Evolutionary conservation across 495 filamentous ascomycete species (phyloP).

Genomic region (Penicillium ochrochloron): DNA sequence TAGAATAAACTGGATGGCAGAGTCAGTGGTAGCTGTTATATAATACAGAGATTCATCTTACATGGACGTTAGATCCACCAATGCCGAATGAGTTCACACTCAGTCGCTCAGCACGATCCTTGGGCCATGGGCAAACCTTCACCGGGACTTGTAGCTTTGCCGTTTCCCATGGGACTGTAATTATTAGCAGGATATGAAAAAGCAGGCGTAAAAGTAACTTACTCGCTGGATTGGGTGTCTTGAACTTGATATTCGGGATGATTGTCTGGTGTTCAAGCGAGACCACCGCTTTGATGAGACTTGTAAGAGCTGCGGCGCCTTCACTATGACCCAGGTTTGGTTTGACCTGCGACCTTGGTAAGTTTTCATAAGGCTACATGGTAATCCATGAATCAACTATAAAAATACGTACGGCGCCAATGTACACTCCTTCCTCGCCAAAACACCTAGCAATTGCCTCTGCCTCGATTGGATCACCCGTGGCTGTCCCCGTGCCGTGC

Average conservation of each 20-base stretch:
- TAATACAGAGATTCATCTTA: constrained; percentile 24
- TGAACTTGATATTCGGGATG: constrained; percentile 53
- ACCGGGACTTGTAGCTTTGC: constrained; percentile 26
- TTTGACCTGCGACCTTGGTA: constrained; percentile 37
- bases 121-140: constrained; percentile 31
- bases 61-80: constrained; percentile 40
- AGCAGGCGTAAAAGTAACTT: not conserved
- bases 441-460: constrained; percentile 50
- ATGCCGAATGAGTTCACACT: constrained; percentile 40
- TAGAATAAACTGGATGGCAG: not conserved
- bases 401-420: constrained; percentile 26
- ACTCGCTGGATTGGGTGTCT: constrained; percentile 27
- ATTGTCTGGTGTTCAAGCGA: constrained; percentile 54
- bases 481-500: constrained; percentile 37
- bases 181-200: not conserved
- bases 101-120: constrained; percentile 25
- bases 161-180: constrained; percentile 11
- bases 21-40: not conserved
- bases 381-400: not conserved
- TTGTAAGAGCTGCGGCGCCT: constrained; percentile 58
- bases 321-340: constrained; percentile 58
- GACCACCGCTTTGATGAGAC: constrained; percentile 59
- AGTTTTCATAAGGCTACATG: not conserved
- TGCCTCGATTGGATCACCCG: constrained; percentile 50
- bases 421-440: constrained; percentile 26